phyloP scores from a whole-genome alignment of 2,329 filamentous ascomycete species.

The Sclerotinia trifoliorum region DNA sequence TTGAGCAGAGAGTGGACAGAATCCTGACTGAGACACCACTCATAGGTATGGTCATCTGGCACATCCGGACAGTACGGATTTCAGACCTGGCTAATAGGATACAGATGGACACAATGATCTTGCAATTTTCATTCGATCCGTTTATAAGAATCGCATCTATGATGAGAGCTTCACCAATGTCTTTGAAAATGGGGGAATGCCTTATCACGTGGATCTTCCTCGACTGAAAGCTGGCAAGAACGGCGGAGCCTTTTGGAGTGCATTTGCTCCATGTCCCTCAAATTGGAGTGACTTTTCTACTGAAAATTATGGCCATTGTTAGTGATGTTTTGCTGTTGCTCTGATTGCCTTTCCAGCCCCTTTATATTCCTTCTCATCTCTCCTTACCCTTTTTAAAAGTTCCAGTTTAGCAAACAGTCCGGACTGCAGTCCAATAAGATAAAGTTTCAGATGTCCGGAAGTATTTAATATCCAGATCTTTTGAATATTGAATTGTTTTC shows the following conservation, averaged over 20 bases:
- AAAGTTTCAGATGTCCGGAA: no score
- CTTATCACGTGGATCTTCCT: conserved; percentile 74
- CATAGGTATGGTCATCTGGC: conserved; percentile 43
- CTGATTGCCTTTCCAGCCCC: background rate
- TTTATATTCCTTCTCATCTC: background rate
- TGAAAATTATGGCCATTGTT: conserved; percentile 66
- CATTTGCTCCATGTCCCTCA: conserved; percentile 73
- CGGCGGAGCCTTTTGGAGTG: conserved; percentile 92
- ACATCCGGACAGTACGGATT: background rate
- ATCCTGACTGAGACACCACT: conserved; percentile 49
- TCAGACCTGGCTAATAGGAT: background rate
- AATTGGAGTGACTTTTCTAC: conserved; percentile 73
- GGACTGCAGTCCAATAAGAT: no score
- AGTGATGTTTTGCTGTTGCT: conserved; percentile 32
- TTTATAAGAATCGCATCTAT: conserved; percentile 78
- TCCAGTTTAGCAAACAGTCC: no score
- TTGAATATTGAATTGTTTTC: background rate
- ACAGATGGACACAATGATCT: conserved; percentile 90
- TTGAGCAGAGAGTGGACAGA: conserved; percentile 43
- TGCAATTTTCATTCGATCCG: conserved; percentile 65
- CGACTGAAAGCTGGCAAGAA: conserved; percentile 68
- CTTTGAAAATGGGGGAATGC: conserved; percentile 69
- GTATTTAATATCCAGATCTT: background rate
- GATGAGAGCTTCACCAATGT: conserved; percentile 66
- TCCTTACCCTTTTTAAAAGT: background rate